Base-by-base conservation (phyloP, 1,284 basidiomycete genomes). In the Fistulinella staudtii region DNA sequence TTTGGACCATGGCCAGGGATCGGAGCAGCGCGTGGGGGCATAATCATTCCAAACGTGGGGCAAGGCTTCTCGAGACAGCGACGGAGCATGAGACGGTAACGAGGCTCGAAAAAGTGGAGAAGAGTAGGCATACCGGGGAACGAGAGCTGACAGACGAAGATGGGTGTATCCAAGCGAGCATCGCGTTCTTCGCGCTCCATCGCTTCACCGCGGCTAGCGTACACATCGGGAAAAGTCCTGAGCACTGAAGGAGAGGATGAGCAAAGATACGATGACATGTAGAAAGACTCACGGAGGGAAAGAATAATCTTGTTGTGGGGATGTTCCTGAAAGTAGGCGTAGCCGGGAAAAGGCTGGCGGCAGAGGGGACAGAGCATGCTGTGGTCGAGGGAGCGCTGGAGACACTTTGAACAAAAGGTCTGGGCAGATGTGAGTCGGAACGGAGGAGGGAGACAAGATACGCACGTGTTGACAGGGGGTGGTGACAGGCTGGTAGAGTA, bases 401-500 rank as follows among this genome's bases (percentile, higher is more conserved):
- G 77, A 67, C 93, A 98, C 55, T 80, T 81, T 10, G 79, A 75
- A 65, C 95, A 97, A 66, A 94, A 97, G 0, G 93, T 94, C 87
- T 93, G 60, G 4, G 17, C 25, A 33, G 22, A 36, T 27, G 36
- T 48, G 47, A 55, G 49, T 37, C 27, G 14, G 36, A 23, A 40
- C 13, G 30, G 45, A 31, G 18, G 37, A 23, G 25, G 21, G 51
- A 36, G 38, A 35, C 34, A 39, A 45, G 37, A 41, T 41, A 73
- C 87, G 63, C 61, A 89, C 89, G 69, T 97, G 93, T 63, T 95
- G 93, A 64, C 94, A 97, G 4, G 89, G 89, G 2, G 93, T 91
- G 8, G 94, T 97, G 45, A 94, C 74, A 2, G 93, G 93, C 51
- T 91, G 80, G 68, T 85, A 83, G 47, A 94, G 73, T 29, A 95